These are phyloP conservation scores for Neostapfia colusana DNA, from an alignment of 176 grass and related monocot genomes.

Conservation along the genomic window DNA sequence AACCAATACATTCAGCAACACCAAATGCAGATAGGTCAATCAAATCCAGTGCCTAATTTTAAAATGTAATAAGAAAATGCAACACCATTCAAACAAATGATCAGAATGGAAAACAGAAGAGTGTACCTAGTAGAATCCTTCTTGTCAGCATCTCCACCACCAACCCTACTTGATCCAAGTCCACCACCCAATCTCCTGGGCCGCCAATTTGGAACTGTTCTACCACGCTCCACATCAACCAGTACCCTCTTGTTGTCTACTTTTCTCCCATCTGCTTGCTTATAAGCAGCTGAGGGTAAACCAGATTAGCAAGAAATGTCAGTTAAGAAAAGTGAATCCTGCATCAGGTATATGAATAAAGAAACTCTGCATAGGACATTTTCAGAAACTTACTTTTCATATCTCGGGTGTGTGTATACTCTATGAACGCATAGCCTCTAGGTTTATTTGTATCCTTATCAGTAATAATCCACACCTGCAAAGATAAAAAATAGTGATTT, in stretches of 20 bases:
- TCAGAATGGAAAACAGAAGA: not conserved
- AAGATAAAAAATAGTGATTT: slow-evolving; percentile 38
- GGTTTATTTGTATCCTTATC: slow-evolving; percentile 72
- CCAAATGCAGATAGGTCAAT: not conserved
- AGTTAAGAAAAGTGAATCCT: not conserved
- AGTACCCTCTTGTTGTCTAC: slow-evolving; percentile 65
- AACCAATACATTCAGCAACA: slow-evolving; percentile 8
- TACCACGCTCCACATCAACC: slow-evolving; percentile 86
- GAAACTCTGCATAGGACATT: not conserved
- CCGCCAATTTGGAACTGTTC: slow-evolving; percentile 81
- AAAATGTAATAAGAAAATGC: too few species aligned
- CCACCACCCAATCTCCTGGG: slow-evolving; percentile 81
- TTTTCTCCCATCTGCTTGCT: slow-evolving; percentile 82
- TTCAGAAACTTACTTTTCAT: slow-evolving; percentile 66
- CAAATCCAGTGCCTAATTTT: not conserved
- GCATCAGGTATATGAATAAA: not conserved
- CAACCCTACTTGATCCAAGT: slow-evolving; percentile 72
- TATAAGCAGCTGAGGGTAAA: slow-evolving; percentile 64
- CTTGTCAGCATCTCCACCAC: slow-evolving; percentile 51
- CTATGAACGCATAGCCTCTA: slow-evolving; percentile 77
- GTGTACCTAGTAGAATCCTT: slow-evolving; percentile 27
- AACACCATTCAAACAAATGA: not conserved
- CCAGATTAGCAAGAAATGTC: not conserved
- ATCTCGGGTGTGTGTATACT: slow-evolving; percentile 71
- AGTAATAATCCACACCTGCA: slow-evolving; percentile 59